Conservation (phyloP, 345 rosid genomes). For the Eucalyptus viminalis region DNA sequence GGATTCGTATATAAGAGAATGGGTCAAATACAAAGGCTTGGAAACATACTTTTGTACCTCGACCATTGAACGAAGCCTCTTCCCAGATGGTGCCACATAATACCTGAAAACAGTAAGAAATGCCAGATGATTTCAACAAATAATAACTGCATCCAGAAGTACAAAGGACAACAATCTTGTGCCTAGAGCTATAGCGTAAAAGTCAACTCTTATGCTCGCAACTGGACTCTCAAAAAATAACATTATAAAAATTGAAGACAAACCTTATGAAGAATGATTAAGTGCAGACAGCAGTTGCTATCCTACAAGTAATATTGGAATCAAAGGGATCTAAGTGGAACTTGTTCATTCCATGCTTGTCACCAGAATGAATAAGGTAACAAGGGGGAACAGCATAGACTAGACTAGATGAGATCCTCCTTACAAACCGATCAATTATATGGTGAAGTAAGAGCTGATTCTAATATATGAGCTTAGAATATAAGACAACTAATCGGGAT, state of each 20-base stretch:
- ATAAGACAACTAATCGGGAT: background rate
- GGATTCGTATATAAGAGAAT: background rate
- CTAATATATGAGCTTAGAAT: background rate
- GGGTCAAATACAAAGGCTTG: background rate
- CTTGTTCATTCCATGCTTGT: background rate
- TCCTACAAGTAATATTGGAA: background rate
- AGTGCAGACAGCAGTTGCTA: background rate
- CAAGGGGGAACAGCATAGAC: background rate
- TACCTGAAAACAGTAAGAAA: constrained; percentile 33
- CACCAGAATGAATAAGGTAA: background rate
- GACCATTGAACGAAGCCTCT: constrained; percentile 78
- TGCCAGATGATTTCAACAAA: background rate
- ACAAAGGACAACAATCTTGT: background rate
- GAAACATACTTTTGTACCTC: constrained; percentile 67
- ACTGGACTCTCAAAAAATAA: background rate
- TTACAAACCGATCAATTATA: background rate
- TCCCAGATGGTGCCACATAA: constrained; percentile 78
- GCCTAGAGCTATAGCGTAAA: background rate
- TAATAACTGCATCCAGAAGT: background rate
- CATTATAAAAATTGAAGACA: background rate
- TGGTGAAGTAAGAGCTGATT: background rate
- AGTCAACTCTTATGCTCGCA: background rate
- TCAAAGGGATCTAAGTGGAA: background rate
- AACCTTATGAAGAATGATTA: background rate
- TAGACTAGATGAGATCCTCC: background rate